Percentiles rank a stretch among this genome's conserved stretches.
These are phyloP conservation scores for Pseudovirgaria hyperparasitica DNA, from an alignment of 2,329 filamentous ascomycete genomes.

Conservation along the genomic window DNA sequence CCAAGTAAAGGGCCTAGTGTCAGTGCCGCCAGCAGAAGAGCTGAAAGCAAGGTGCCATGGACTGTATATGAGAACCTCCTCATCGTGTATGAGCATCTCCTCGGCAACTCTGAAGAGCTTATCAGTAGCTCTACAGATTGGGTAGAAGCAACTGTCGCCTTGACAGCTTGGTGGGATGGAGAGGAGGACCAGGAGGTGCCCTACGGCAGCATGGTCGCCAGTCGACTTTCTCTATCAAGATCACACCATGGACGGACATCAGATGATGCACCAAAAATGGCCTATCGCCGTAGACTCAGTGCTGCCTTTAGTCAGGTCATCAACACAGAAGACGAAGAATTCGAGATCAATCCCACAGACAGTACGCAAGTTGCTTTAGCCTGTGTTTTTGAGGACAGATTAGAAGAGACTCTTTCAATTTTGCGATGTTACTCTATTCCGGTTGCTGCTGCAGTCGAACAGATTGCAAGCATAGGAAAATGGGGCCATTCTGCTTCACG, in stretches of 20 bases:
- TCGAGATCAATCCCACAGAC: slow-evolving; percentile 64
- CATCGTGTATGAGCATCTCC: slow-evolving; percentile 65
- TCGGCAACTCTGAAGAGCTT: slow-evolving; percentile 65
- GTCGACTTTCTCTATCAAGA: slow-evolving; percentile 27
- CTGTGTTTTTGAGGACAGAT: slow-evolving; percentile 70
- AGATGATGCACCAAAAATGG: slow-evolving; percentile 43
- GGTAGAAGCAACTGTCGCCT: slow-evolving; percentile 74
- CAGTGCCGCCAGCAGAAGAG: slow-evolving; percentile 54
- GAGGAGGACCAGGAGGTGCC: slow-evolving; percentile 41
- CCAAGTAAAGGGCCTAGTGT: slow-evolving; percentile 47
- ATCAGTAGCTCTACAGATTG: slow-evolving; percentile 72
- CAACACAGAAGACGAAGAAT: slow-evolving; percentile 50
- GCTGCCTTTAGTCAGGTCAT: slow-evolving; percentile 54
- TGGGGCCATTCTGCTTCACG: slow-evolving; percentile 54
- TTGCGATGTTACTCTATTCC: slow-evolving; percentile 71
- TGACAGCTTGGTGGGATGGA: slow-evolving; percentile 90
- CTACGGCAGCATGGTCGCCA: slow-evolving; percentile 30
- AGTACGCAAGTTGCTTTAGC: slow-evolving; percentile 70
- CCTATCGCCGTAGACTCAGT: slow-evolving; percentile 62
- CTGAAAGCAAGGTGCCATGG: slow-evolving; percentile 80
- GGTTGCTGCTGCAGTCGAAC: slow-evolving; percentile 63
- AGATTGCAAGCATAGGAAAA: slow-evolving; percentile 69
- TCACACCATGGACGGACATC: slow-evolving; percentile 31
- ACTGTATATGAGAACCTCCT: slow-evolving; percentile 76
- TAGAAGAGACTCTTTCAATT: slow-evolving; percentile 62